Conservation (phyloP, 345 rosid species). For the Fremontodendron californicum region DNA sequence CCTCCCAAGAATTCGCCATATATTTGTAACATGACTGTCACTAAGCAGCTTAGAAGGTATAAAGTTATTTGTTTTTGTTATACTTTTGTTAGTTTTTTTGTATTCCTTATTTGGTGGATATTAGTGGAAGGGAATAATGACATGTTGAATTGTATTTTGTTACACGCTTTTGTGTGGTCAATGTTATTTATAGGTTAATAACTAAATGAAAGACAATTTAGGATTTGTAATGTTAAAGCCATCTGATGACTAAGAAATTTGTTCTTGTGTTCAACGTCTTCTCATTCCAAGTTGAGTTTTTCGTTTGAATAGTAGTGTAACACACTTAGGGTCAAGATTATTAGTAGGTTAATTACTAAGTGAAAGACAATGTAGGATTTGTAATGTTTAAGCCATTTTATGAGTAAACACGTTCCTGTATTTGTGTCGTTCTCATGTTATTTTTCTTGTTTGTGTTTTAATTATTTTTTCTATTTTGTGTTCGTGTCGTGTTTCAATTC, state of each 20-base stretch:
- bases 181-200: background rate
- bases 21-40: conserved; percentile 86
- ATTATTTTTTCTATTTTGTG: too few relatives aligned
- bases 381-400: background rate
- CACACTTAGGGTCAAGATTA: background rate
- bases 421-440: too few relatives aligned
- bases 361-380: background rate
- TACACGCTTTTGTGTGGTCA: background rate
- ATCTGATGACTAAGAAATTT: background rate
- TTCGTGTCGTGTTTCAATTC: too few relatives aligned
- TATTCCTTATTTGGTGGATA: background rate
- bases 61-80: background rate
- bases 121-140: background rate
- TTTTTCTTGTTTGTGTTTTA: too few relatives aligned
- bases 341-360: background rate
- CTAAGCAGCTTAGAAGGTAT: conserved; percentile 71
- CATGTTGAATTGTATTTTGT: background rate
- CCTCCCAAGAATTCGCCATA: conserved; percentile 83
- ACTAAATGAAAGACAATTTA: background rate
- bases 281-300: background rate
- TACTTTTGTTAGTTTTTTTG: background rate
- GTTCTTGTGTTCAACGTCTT: background rate
- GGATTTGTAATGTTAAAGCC: background rate
- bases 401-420: too few relatives aligned
- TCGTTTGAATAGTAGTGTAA: background rate